These are phyloP conservation scores for Berkeleyomyces basicola DNA, from an alignment of 2,329 filamentous ascomycete genomes.

Conservation along the genomic window DNA sequence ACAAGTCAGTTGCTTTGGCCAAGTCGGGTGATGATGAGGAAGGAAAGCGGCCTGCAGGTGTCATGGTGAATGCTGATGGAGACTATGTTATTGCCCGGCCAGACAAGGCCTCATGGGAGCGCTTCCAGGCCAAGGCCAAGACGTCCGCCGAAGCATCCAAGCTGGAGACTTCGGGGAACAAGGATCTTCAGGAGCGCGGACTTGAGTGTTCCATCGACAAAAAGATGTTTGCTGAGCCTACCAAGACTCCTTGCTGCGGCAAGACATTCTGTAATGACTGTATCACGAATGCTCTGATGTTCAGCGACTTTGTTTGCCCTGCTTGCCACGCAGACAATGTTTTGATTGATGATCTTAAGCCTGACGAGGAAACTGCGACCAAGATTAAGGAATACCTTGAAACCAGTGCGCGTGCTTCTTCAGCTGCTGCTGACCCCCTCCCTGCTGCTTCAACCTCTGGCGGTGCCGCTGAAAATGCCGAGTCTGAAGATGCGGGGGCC, in stretches of 20 bases:
- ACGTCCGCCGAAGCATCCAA: slow-evolving; percentile 70
- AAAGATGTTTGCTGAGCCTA: slow-evolving; percentile 94
- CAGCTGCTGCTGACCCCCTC: slow-evolving; percentile 21
- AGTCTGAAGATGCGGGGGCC: slow-evolving; percentile 11
- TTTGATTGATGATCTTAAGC: slow-evolving; percentile 75
- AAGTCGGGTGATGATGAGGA: slow-evolving; percentile 66
- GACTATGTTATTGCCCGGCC: slow-evolving; percentile 94
- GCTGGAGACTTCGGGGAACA: slow-evolving; percentile 58
- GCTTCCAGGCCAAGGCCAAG: slow-evolving; percentile 89
- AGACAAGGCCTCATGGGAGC: slow-evolving; percentile 90
- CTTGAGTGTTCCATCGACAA: slow-evolving; percentile 93
- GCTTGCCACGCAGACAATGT: slow-evolving; percentile 82
- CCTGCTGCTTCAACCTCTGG: slow-evolving; percentile 11
- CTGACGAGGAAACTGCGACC: slow-evolving; percentile 60
- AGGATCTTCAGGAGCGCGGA: slow-evolving; percentile 74
- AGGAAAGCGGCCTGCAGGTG: slow-evolving; percentile 62
- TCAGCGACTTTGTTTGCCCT: slow-evolving; percentile 94
- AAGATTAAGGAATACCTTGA: slow-evolving; percentile 60
- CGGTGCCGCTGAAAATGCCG: slow-evolving; percentile 7
- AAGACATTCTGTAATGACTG: slow-evolving; percentile 99
- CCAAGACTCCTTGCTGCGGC: slow-evolving; percentile 96
- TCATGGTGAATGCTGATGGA: slow-evolving; percentile 96
- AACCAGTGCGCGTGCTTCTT: slow-evolving; percentile 5
- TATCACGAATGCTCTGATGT: slow-evolving; percentile 96
- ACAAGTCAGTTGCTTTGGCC: slow-evolving; percentile 64